Conservation (phyloP, 805 yeast genomes). For the Debaryomyces castellii region DNA sequence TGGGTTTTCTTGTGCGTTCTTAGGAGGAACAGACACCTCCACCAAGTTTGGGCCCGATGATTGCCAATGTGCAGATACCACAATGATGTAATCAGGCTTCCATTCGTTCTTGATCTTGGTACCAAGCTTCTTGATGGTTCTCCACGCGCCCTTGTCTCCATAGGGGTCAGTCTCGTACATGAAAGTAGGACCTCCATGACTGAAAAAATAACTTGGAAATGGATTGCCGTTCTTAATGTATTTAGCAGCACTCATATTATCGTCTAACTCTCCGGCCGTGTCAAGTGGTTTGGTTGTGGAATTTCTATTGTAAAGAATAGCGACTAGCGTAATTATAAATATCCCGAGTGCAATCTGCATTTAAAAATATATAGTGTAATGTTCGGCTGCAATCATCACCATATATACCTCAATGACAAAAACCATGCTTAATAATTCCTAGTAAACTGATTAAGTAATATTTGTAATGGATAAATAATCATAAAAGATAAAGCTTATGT, state of each 20-base stretch:
- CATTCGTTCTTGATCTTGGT: slow-evolving; percentile 42
- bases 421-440: neutral
- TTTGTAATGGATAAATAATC: neutral
- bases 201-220: slow-evolving; percentile 62
- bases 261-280: neutral
- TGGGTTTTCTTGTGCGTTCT: slow-evolving; percentile 39
- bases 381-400: neutral
- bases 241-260: slow-evolving; percentile 4
- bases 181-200: slow-evolving; percentile 87
- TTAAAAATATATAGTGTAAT: neutral
- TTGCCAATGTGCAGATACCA: slow-evolving; percentile 82
- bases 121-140: slow-evolving; percentile 51
- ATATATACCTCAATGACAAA: too few species aligned
- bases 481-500: neutral
- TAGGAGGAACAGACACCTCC: slow-evolving; percentile 49
- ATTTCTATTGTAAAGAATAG: neutral
- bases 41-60: slow-evolving; percentile 38
- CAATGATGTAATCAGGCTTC: slow-evolving; percentile 65
- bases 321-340: neutral
- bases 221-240: slow-evolving; percentile 20
- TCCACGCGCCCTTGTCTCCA: slow-evolving; percentile 66
- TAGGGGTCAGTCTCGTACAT: slow-evolving; percentile 51
- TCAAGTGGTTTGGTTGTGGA: neutral
- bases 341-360: neutral
- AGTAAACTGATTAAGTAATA: neutral